These are phyloP conservation scores for Mesotaenium endlicherianum DNA, from an alignment of 139 green algal genomes.

Conservation along the genomic window DNA sequence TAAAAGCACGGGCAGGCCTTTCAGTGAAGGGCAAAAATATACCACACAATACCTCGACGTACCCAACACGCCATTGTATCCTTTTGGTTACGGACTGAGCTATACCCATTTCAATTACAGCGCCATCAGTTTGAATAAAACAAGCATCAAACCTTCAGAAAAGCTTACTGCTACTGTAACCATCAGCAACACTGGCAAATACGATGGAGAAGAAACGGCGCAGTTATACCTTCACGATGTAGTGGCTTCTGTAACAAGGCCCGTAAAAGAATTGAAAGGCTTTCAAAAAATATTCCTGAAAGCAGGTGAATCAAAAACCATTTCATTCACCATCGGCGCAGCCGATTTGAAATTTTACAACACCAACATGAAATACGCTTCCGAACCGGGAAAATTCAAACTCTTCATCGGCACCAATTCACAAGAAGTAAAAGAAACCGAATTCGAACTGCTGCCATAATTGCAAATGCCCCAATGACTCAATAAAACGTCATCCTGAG, in stretches of 20 bases:
- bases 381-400: neutral
- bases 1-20: neutral
- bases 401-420: neutral
- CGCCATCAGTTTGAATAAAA: neutral
- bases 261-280: neutral
- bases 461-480: too few species aligned
- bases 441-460: neutral
- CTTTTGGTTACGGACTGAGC: neutral
- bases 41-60: neutral
- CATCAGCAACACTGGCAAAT: neutral
- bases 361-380: neutral
- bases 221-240: neutral
- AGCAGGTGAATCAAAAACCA: neutral
- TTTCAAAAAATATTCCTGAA: neutral
- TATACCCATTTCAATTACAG: neutral
- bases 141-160: neutral
- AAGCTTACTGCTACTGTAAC: neutral
- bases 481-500: too few species aligned
- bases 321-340: neutral
- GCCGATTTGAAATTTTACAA: neutral
- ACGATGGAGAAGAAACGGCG: neutral
- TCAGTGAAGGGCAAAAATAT: neutral
- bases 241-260: neutral
- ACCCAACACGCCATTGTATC: neutral
- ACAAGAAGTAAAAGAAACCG: neutral